Conservation (phyloP, 2,329 filamentous ascomycete species). For the Cytospora paraplurivora region DNA sequence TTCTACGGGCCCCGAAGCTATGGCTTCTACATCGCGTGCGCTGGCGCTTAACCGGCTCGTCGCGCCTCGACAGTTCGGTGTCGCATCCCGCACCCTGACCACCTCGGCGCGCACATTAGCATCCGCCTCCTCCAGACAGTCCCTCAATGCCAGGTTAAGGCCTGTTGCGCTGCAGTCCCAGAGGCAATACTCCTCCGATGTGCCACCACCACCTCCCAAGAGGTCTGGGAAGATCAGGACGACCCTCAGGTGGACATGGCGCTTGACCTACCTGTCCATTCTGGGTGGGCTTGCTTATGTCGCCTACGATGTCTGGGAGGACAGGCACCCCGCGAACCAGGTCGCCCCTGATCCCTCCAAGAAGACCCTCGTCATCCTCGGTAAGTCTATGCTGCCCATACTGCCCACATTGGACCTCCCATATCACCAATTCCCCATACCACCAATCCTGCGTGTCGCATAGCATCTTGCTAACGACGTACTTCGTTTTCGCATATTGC, state of each 20-base stretch:
- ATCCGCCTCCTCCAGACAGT: conserved; percentile 28
- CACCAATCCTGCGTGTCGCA: not conserved
- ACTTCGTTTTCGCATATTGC: conserved; percentile 30
- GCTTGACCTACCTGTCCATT: conserved; percentile 75
- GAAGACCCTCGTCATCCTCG: conserved; percentile 95
- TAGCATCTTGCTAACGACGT: conserved; percentile 30
- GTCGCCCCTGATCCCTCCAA: conserved; percentile 77
- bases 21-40: conserved; percentile 40
- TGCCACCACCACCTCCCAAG: conserved; percentile 46
- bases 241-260: conserved; percentile 79
- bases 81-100: conserved; percentile 35
- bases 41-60: conserved; percentile 37
- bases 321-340: conserved; percentile 81
- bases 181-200: conserved; percentile 36
- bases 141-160: conserved; percentile 32
- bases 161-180: conserved; percentile 34
- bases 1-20: conserved; percentile 32
- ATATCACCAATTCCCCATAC: not conserved
- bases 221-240: conserved; percentile 64
- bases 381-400: conserved; percentile 52
- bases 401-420: not conserved
- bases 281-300: conserved; percentile 71
- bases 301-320: conserved; percentile 79
- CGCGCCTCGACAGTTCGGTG: conserved; percentile 35
- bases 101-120: conserved; percentile 31